Conservation (phyloP, 73 alveolate species). For the Paramecium sonneborni region DNA sequence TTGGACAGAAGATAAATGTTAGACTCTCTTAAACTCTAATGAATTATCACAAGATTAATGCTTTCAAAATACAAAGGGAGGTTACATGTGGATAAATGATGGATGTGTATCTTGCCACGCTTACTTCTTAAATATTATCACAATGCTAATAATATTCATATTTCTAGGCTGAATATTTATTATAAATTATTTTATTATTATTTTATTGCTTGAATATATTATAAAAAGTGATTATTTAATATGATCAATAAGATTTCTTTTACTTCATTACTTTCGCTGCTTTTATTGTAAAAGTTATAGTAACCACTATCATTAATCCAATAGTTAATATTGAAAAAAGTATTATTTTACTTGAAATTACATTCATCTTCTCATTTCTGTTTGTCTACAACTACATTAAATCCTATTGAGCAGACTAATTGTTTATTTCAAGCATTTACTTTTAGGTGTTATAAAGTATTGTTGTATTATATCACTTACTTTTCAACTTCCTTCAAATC, state of each 20-base stretch:
- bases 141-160: background rate
- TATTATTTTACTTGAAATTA: background rate
- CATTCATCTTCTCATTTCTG: slow-evolving; percentile 11
- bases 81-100: background rate
- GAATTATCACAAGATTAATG: background rate
- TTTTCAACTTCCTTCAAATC: slow-evolving; percentile 13
- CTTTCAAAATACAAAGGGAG: background rate
- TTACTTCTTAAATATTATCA: background rate
- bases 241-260: slow-evolving; percentile 24
- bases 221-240: background rate
- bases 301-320: background rate
- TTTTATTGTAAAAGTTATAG: background rate
- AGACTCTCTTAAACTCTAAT: too few relatives aligned
- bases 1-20: too few relatives aligned
- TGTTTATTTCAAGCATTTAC: background rate
- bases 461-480: background rate
- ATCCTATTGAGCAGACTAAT: background rate
- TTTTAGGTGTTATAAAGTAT: background rate
- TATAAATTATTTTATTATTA: background rate
- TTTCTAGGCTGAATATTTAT: background rate
- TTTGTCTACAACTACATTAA: background rate
- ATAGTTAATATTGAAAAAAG: background rate
- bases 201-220: background rate
- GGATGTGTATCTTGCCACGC: too few relatives aligned
- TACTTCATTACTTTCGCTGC: background rate